A percentile compares a stretch with the other conserved stretches of the same genome.
Conservation (phyloP, 2,329 filamentous ascomycete genomes). For the Penicillium sp. region DNA sequence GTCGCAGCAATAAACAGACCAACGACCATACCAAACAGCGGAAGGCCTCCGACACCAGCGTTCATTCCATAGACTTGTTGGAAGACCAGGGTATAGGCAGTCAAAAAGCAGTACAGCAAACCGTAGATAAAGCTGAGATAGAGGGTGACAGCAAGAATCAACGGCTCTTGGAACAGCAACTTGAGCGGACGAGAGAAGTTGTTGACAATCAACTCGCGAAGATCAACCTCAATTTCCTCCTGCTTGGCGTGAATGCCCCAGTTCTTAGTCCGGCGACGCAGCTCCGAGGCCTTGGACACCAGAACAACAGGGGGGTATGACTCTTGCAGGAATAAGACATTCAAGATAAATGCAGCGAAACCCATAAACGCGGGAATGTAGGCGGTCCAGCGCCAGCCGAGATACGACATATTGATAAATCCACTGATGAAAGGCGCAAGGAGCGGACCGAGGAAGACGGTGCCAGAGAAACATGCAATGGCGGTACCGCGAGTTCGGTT, state of each 20-base stretch:
- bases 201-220: constrained; percentile 50
- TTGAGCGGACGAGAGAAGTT: constrained; percentile 54
- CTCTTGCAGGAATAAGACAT: constrained; percentile 57
- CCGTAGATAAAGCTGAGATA: constrained; percentile 44
- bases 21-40: constrained; percentile 80
- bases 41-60: constrained; percentile 70
- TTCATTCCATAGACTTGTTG: constrained; percentile 66
- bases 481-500: constrained; percentile 38
- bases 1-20: constrained; percentile 70
- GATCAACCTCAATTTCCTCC: constrained; percentile 56
- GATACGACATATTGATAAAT: constrained; percentile 50
- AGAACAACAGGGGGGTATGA: constrained; percentile 61
- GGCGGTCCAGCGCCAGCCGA: constrained; percentile 59
- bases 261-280: constrained; percentile 56
- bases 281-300: constrained; percentile 51
- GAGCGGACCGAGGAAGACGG: constrained; percentile 55
- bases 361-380: constrained; percentile 60
- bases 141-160: constrained; percentile 43
- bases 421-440: constrained; percentile 58
- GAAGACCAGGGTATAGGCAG: constrained; percentile 40
- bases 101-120: constrained; percentile 39
- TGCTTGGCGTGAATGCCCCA: constrained; percentile 60
- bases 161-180: constrained; percentile 47
- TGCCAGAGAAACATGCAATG: constrained; percentile 53
- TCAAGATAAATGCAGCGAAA: constrained; percentile 50